Evolutionary conservation across 495 filamentous ascomycete species (phyloP).

Genomic region (Saxispiralis lemnorum): DNA sequence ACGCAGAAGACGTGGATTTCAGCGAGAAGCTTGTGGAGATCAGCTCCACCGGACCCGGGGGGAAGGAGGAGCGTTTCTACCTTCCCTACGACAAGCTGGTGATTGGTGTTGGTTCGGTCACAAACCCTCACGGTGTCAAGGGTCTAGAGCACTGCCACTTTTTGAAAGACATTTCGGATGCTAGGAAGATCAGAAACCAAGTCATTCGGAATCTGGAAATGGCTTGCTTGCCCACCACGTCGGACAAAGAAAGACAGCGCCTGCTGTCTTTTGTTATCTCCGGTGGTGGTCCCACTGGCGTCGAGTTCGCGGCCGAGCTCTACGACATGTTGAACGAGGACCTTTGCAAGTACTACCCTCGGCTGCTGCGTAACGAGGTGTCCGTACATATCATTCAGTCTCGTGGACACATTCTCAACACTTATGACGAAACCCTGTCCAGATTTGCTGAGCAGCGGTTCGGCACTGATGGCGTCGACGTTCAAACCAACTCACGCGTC

Average conservation of each 20-base stretch:
- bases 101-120: constrained; percentile 76
- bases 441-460: constrained; percentile 85
- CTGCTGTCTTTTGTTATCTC: constrained; percentile 86
- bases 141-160: constrained; percentile 89
- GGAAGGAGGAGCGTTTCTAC: constrained; percentile 66
- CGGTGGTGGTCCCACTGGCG: constrained; percentile 90
- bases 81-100: constrained; percentile 98
- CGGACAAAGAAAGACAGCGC: constrained; percentile 71
- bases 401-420: constrained; percentile 87
- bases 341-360: constrained; percentile 62
- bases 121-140: constrained; percentile 90
- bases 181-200: constrained; percentile 68
- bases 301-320: constrained; percentile 92
- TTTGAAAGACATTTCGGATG: constrained; percentile 85
- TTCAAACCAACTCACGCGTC: constrained; percentile 81
- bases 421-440: constrained; percentile 88
- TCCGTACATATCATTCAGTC: constrained; percentile 95
- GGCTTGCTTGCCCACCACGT: constrained; percentile 82
- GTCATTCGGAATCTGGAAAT: constrained; percentile 85
- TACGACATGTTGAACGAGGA: constrained; percentile 96
- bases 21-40: constrained; percentile 80
- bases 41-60: constrained; percentile 49
- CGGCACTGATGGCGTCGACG: constrained; percentile 71
- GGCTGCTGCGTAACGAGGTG: constrained; percentile 83
- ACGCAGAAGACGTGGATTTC: constrained; percentile 76